phyloP scores from a whole-genome alignment of 371 early-diverging fungal genomes.

The Rhizopus microsporus region DNA sequence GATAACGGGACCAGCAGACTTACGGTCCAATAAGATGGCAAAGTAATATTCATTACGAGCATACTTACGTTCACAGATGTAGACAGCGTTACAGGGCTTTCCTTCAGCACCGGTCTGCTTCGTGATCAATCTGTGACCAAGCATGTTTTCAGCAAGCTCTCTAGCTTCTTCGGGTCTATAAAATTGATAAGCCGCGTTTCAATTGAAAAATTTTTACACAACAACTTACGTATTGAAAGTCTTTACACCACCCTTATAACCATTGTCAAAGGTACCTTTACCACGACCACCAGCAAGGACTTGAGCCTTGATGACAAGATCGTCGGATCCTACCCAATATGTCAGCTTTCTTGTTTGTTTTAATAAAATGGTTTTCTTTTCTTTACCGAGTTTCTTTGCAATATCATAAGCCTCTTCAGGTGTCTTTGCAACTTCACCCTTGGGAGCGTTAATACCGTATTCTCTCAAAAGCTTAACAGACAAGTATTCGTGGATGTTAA shows the following conservation, averaged over 20 bases:
- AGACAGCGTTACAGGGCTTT: constrained; percentile 92
- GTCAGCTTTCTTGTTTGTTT: constrained; percentile 6
- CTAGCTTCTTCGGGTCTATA: constrained; percentile 85
- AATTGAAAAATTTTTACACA: constrained; percentile 14
- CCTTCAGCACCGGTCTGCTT: constrained; percentile 98
- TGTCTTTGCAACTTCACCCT: constrained; percentile 88
- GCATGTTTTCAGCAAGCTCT: constrained; percentile 92
- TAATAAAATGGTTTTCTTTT: constrained; percentile 4
- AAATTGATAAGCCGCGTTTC: not conserved
- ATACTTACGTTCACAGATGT: constrained; percentile 93
- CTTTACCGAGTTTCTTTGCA: constrained; percentile 79
- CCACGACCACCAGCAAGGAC: constrained; percentile 99
- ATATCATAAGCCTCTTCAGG: constrained; percentile 87
- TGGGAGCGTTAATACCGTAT: constrained; percentile 91
- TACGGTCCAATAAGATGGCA: constrained; percentile 97
- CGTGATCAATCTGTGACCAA: constrained; percentile 95
- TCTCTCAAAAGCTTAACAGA: constrained; percentile 90
- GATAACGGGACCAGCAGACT: constrained; percentile 91
- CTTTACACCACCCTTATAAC: constrained; percentile 96
- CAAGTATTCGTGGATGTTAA: constrained; percentile 97
- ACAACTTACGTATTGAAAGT: constrained; percentile 84
- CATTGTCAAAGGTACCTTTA: constrained; percentile 94
- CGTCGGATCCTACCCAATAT: constrained; percentile 63
- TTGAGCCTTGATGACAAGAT: constrained; percentile 98
- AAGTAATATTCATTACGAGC: constrained; percentile 97